Evolutionary conservation across 2,329 filamentous ascomycete species (phyloP), one percentile per base, ranked within the genome.

Genomic region (Gnomoniopsis sp.): DNA sequence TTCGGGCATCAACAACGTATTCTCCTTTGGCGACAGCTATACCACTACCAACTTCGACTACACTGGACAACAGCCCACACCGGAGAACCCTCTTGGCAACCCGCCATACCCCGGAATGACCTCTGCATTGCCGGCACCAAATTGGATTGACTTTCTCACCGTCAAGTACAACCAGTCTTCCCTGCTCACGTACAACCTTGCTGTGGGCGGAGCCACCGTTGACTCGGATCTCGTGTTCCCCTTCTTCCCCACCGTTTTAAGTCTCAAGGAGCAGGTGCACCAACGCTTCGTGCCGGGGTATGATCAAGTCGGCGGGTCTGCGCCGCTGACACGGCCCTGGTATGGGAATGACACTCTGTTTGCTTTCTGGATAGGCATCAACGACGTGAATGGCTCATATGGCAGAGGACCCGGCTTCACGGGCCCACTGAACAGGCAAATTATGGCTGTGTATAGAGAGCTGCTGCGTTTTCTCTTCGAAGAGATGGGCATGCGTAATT

Each of bases 51-150:
- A 80, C 10, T 89, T 88, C 70, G 72, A 85, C 59, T 72, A 79
- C 46, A 77, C 71, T 12, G 74, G 76, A 22, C 70, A 75, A 0
- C 77, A 50, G 41, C 84, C 86, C 1, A 79, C 75, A 8, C 63
- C 74, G 2, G 68, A 73, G 1, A 86, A 87, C 63, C 84, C 85
- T 0, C 74, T 88, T 48, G 86, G 86, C 0, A 89, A 89, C 65
- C 86, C 86, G 0, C 62, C 73, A 0, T 83, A 81, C 62, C 80
- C 79, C 0, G 77, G 80, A 22, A 78, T 70, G 62, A 82, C 80
- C 22, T 75, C 78, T 0, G 71, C 76, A 11, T 11, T 6, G 78
- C 78, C 22, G 81, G 81, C 17, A 12, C 68, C 73, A 22, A 82
- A 83, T 64, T 83, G 79, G 80, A 72, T 82, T 36, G 80, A 76